A percentile compares a stretch with the other conserved stretches of the same genome.
Evolutionary conservation across 345 rosid species (phyloP).

Genomic region (rapeseed (Brassica napus)): Da-Ae NC_063448.1:51067001-51067500

Average conservation of each 20-base stretch:
- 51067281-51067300: background rate
- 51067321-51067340: background rate
- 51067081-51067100: slow-evolving; percentile 83
- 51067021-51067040: background rate
- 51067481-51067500: too few species aligned
- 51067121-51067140: slow-evolving; percentile 84
- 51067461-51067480: too few species aligned
- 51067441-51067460: too few species aligned
- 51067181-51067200: background rate
- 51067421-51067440: too few species aligned
- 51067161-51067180: slow-evolving; percentile 52
- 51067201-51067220: background rate
- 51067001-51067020: background rate
- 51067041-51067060: slow-evolving; percentile 10
- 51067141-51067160: slow-evolving; percentile 97
- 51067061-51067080: slow-evolving; percentile 16
- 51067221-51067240: background rate
- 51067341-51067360: background rate
- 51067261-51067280: background rate
- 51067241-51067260: slow-evolving; percentile 2
- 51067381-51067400: background rate
- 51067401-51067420: background rate
- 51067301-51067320: background rate
- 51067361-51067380: background rate
- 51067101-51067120: slow-evolving; percentile 97